These are phyloP conservation scores for Stachybotrys chlorohalonatus DNA, from an alignment of 2,329 filamentous ascomycete genomes.

Conservation along the genomic window DNA sequence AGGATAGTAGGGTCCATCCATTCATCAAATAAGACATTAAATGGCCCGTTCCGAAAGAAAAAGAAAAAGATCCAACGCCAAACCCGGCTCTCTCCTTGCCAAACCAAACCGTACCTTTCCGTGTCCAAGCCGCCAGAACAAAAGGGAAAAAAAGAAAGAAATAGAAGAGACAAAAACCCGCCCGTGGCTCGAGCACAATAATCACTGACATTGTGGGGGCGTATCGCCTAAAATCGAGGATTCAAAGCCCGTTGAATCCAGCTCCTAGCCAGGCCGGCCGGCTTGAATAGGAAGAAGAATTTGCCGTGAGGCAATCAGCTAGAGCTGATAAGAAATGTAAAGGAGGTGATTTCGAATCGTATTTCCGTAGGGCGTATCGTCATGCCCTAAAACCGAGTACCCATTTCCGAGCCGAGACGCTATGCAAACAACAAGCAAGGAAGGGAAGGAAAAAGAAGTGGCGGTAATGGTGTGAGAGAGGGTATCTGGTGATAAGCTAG, in stretches of 20 bases:
- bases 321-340: slow-evolving; percentile 15
- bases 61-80: not conserved
- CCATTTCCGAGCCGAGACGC: slow-evolving; percentile 8
- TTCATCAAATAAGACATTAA: slow-evolving; percentile 8
- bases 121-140: not conserved
- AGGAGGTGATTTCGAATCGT: not conserved
- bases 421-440: slow-evolving; percentile 12
- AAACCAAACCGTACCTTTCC: not conserved
- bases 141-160: slow-evolving; percentile 1
- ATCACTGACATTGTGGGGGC: not conserved
- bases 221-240: not conserved
- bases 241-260: not conserved
- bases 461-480: no score
- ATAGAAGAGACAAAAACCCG: not conserved
- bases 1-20: not conserved
- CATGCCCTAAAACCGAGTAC: not conserved
- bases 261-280: not conserved
- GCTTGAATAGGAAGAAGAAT: slow-evolving; percentile 3
- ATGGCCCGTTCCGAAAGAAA: slow-evolving; percentile 5
- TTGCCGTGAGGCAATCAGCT: slow-evolving; percentile 18
- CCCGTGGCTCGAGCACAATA: no score
- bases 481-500: no score
- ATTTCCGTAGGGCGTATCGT: not conserved
- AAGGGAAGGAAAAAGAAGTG: not conserved
- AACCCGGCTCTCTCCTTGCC: slow-evolving; percentile 5